Conservation (phyloP, 2,329 filamentous ascomycete genomes). For the Talaromyces amestolkiae region DNA sequence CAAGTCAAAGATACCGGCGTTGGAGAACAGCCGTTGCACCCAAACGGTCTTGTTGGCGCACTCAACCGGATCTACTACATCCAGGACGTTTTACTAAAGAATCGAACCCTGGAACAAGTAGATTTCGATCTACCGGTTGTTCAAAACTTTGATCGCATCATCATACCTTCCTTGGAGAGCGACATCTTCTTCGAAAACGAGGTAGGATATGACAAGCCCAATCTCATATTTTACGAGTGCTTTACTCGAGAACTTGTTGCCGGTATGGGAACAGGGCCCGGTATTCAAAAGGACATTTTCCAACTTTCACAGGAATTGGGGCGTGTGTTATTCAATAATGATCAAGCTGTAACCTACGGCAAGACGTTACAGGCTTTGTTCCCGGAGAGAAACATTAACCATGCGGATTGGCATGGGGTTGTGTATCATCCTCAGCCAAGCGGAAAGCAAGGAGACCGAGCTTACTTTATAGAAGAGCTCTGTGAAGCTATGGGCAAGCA, state of each 20-base stretch:
- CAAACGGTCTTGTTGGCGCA: not conserved
- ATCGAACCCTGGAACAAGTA: not conserved
- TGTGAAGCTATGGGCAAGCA: not conserved
- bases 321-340: not conserved
- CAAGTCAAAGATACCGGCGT: not conserved
- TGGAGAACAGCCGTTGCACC: not conserved
- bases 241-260: not conserved
- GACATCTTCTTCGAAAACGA: not conserved
- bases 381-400: not conserved
- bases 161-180: conserved; percentile 6
- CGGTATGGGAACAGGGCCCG: not conserved
- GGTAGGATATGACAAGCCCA: not conserved
- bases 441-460: not conserved
- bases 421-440: not conserved
- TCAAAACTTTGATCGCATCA: not conserved
- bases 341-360: conserved; percentile 1
- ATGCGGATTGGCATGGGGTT: conserved; percentile 3
- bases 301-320: not conserved
- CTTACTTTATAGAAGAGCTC: not conserved
- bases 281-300: not conserved
- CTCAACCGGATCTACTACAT: not conserved
- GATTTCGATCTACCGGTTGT: not conserved
- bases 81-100: not conserved
- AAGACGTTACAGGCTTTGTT: not conserved
- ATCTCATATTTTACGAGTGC: conserved; percentile 4